Base-by-base conservation (phyloP, 2,329 filamentous ascomycete genomes). In the Diaporthe eres region DNA sequence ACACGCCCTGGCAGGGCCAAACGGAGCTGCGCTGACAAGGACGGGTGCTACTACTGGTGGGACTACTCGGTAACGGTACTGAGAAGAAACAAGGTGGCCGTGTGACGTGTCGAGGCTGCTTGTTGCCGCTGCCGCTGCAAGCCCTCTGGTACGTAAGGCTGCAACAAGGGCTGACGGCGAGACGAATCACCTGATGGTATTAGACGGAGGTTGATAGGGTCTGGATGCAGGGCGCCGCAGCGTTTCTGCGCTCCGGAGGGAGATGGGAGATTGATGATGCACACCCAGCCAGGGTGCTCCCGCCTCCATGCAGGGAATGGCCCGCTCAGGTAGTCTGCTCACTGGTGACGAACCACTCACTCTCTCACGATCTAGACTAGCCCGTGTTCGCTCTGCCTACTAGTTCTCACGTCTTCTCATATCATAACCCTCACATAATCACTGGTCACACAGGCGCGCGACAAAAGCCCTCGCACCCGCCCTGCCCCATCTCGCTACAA, bases 361-460 rank as follows among this genome's bases (percentile, higher is more conserved):
- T n/a, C 61, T 17, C n/a, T 22, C 28, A 6, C 34, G 31, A 53
- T 39, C 65, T 68, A 53, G 60, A 15, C 61, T 51, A 67, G 61
- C 44, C 47, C 31, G 47, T 68, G 28, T 53, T 42, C 34, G 28
- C 3, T 68, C 34, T 47, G 34, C 34, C 34, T 34, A 34, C 17
- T 44, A 65, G 25, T 65, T 65, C 39, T 53, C 47, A 68, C 65
- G 19, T 37, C 63, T 61, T 9, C 25, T 31, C 25, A 55, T 28
- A 55, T 34, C 58, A 22, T 31, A 37, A 13, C 39, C 37, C 63
- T 67, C 63, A 67, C 63, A n/a, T 51, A 53, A 37, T 53, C 47
- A 68, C 47, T 68, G 65, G 65, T 39, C 47, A 53, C 65, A 39
- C 47, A 68, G 65, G 65, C 65, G 65, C 65, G 65, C 65, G 65